Base-by-base conservation (phyloP, 2,329 filamentous ascomycete genomes). In the Aspergillus eucalypticola region DNA sequence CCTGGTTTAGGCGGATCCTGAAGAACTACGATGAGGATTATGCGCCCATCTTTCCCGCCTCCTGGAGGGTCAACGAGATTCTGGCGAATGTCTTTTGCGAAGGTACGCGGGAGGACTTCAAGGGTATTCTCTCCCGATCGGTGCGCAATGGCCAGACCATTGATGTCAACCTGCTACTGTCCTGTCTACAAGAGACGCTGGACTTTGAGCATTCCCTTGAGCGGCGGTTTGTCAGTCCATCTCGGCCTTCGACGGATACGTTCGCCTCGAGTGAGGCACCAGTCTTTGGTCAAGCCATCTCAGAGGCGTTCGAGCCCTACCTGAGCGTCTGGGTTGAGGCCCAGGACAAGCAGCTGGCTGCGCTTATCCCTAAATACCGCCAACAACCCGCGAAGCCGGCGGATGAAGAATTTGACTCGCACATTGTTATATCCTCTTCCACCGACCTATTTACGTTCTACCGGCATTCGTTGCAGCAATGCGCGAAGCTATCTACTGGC, bases 371-470 rank as follows among this genome's bases (percentile, higher is more conserved):
- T 0, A 92, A 88, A 73, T 98, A 98, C 76, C 91, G 90, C 65
- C 86, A 84, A 61, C 92, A 96, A 67, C 90, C 92, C 0, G 83
- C 96, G 2, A 84, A 92, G 42, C 87, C 91, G 3, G 80, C 85
- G 0, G 95, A 97, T 66, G 95, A 99, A 68, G 95, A 99, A 58
- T 98, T 98, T 75, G 91, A 91, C 44, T 83, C 90, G 0, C 91
- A 96, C 73, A 88, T 91, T 48, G 94, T 99, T 59, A 94, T 97
- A 60, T 84, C 90, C 1, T 98, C 95, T 0, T 96, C 95, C 3
- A 97, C 96, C 49, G 95, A 99, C 73, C 85, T 99, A 0, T 99
- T 99, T 77, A 92, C 96, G 70, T 96, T 97, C 73, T 99, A 99
- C 78, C 92, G 96, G 62, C 85, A 94, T 60, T 94, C 92, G 0